Conservation (phyloP, 257 asterid species). For the Solanum ahanhuiri region DNA sequence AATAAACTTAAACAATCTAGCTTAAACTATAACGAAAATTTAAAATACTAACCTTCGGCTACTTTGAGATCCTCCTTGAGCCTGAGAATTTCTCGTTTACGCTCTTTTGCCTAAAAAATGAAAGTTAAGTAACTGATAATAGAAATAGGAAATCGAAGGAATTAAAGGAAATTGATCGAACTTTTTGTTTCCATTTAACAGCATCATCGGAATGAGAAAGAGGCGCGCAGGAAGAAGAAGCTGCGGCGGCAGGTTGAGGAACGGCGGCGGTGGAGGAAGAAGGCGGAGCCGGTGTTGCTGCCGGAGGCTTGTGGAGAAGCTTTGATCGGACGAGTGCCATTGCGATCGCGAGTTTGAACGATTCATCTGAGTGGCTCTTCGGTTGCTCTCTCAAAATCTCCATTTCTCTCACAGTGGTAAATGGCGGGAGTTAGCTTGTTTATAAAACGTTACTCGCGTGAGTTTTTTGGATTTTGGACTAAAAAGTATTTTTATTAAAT, state of each 20-base stretch:
- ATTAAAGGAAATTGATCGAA: not conserved
- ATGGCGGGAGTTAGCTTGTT: not conserved
- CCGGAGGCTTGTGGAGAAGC: conserved; percentile 30
- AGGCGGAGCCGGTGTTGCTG: conserved; percentile 5
- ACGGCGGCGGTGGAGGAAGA: not conserved
- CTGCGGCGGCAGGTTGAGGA: not conserved
- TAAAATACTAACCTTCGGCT: conserved; percentile 58
- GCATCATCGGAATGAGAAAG: conserved; percentile 23
- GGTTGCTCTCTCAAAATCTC: conserved; percentile 22
- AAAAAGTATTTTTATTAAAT: not conserved
- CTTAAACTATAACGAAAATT: not conserved
- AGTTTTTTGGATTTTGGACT: not conserved
- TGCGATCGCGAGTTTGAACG: conserved; percentile 59
- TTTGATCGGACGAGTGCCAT: conserved; percentile 50
- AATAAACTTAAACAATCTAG: not conserved
- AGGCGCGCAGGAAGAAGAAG: not conserved
- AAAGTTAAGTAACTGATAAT: not conserved
- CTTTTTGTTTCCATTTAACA: not conserved
- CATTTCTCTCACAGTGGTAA: conserved; percentile 11
- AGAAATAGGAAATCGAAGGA: not conserved
- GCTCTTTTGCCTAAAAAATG: conserved; percentile 55
- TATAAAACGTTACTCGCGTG: not conserved
- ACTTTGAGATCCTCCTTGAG: conserved; percentile 70
- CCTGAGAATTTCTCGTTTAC: conserved; percentile 63
- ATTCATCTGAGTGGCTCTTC: conserved; percentile 21